phyloP scores from a whole-genome alignment of 176 grass and related monocot species.

The Secale cereale region DNA sequence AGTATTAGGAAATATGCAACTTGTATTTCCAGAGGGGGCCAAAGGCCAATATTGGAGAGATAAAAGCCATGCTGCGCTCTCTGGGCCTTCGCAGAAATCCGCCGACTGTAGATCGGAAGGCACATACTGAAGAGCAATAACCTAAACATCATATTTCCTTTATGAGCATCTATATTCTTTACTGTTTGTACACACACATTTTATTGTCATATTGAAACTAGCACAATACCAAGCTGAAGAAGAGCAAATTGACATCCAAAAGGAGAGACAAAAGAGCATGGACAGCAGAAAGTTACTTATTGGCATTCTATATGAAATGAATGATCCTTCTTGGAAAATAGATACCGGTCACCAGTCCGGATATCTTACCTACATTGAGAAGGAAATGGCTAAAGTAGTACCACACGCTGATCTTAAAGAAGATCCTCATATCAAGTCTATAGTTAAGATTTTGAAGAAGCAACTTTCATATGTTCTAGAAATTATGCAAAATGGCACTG shows the following conservation, averaged over 20 bases:
- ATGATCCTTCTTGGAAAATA: neutral
- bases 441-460: slow-evolving; percentile 1
- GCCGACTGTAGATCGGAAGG: too few relatives aligned
- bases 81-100: too few relatives aligned
- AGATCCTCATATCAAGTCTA: neutral
- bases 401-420: neutral
- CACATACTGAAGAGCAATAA: too few relatives aligned
- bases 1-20: neutral
- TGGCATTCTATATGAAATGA: neutral
- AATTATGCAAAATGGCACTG: neutral
- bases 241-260: neutral
- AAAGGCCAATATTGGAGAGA: too few relatives aligned
- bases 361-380: neutral
- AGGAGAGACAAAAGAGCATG: neutral
- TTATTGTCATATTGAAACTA: neutral
- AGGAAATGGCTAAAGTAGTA: neutral
- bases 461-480: neutral
- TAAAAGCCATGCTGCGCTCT: too few relatives aligned
- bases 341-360: neutral
- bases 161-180: neutral
- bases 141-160: neutral
- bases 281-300: neutral
- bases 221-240: neutral
- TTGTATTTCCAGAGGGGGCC: too few relatives aligned
- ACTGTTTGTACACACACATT: neutral